Evolutionary conservation across 2,329 filamentous ascomycete species (phyloP), one percentile per base, ranked within the genome.

Genomic region (Pseudocercospora musae): DNA sequence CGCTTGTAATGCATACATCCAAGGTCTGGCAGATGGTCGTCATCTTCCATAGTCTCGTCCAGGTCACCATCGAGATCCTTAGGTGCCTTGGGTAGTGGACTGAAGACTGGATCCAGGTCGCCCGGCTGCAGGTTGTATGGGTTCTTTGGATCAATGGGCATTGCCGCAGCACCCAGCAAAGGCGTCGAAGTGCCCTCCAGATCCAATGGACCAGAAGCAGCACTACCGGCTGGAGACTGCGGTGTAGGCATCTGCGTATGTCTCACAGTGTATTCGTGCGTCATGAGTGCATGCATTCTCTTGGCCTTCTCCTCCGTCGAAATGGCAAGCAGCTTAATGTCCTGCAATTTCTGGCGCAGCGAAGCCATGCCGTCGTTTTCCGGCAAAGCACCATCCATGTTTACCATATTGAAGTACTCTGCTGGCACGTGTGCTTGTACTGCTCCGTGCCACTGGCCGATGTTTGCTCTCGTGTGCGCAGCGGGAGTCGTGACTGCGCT

Each of bases 1-100:
- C 95, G 87, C 73, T 91, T 91, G 76, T 99, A 99, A 77, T 99
- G 95, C 70, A 89, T 83, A 75, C 95, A 99, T 0, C 95, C 95
- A 4, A 97, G 78, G 29, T 82, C 79, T 2, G 73, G 66, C 15
- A 73, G 70, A 1, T 80, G 78, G 9, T 69, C 69, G 10, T 65
- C 64, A n/a, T 64, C 55, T 23, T 49, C 25, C 11, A 65, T 60
- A 2, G 53, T 60, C 48, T 81, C 81, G 4, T 78, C 77, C 29
- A 76, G 73, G n/a, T 73, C 68, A 52, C 78, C 78, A 31, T 83
- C 80, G 2, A 65, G 37, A 57, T 73, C 66, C 20, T 55, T 62
- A 9, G 66, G 65, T 9, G 63, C 62, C 18, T 66, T 62, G 1
- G 71, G 70, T 1, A 72, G 63, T 2, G 75, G 71, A 44, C 73